Evolutionary conservation across 2,329 filamentous ascomycete genomes (phyloP).

Genomic region (Thelonectria olida): DNA sequence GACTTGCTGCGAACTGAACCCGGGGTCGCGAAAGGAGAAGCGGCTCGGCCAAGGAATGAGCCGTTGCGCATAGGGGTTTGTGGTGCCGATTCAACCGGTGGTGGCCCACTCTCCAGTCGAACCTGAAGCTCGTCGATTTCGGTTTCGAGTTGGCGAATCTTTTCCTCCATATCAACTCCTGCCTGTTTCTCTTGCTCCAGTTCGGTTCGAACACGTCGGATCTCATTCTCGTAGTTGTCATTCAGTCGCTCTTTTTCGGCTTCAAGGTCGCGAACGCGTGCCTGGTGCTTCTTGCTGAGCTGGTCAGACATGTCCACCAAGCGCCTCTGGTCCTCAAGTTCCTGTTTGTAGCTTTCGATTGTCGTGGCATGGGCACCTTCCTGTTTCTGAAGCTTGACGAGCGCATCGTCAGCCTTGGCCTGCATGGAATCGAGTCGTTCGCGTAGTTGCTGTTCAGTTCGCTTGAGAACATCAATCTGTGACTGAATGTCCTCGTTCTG

Average conservation of each 20-base stretch:
- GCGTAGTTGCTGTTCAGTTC: conserved; percentile 82
- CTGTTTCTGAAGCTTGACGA: conserved; percentile 83
- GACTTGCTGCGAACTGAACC: conserved; percentile 65
- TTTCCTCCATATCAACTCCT: conserved; percentile 57
- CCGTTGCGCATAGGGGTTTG: conserved; percentile 71
- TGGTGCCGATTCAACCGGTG: conserved; percentile 57
- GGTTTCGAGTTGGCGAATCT: conserved; percentile 59
- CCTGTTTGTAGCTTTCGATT: conserved; percentile 87
- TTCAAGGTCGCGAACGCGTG: conserved; percentile 76
- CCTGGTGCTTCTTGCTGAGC: conserved; percentile 76
- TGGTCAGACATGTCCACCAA: conserved; percentile 85
- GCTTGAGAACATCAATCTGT: conserved; percentile 78
- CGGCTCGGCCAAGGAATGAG: conserved; percentile 59
- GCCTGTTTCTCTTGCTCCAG: conserved; percentile 63
- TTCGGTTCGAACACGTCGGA: conserved; percentile 64
- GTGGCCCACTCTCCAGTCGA: conserved; percentile 52
- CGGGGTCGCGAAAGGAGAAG: conserved; percentile 70
- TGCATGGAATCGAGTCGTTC: conserved; percentile 85
- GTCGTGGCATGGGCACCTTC: conserved; percentile 83
- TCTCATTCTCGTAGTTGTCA: conserved; percentile 71
- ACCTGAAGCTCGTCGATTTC: conserved; percentile 64
- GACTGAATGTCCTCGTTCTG: conserved; percentile 86
- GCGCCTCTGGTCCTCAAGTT: conserved; percentile 82
- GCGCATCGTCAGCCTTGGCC: conserved; percentile 85
- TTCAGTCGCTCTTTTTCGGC: conserved; percentile 66